These are phyloP conservation scores for Dactylellina drechsleri DNA, from an alignment of 2,329 filamentous ascomycete species.

Conservation along the genomic window DNA sequence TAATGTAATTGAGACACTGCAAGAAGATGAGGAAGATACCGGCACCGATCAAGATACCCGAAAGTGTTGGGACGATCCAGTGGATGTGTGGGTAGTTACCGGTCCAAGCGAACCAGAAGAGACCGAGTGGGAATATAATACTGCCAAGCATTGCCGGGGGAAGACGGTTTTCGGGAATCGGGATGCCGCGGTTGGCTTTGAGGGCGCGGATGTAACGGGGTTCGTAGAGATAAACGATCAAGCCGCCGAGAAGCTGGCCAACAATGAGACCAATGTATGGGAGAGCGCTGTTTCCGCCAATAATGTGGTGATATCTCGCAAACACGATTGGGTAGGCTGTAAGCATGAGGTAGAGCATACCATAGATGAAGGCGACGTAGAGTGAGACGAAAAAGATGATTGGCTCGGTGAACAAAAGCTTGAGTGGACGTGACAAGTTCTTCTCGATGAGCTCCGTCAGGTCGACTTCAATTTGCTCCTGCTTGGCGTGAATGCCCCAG, in stretches of 20 bases:
- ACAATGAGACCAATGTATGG: slow-evolving; percentile 86
- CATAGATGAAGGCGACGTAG: slow-evolving; percentile 81
- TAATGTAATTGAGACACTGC: slow-evolving; percentile 64
- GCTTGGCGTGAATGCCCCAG: slow-evolving; percentile 77
- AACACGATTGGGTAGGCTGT: slow-evolving; percentile 87
- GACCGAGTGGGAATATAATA: slow-evolving; percentile 64
- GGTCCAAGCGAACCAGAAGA: slow-evolving; percentile 69
- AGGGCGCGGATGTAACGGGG: slow-evolving; percentile 76
- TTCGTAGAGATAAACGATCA: slow-evolving; percentile 72
- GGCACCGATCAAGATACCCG: slow-evolving; percentile 63
- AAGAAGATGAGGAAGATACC: slow-evolving; percentile 65
- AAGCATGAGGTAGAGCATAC: slow-evolving; percentile 83
- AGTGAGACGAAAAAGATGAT: slow-evolving; percentile 75
- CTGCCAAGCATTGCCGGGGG: slow-evolving; percentile 68
- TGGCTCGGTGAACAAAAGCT: slow-evolving; percentile 74
- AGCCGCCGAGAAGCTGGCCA: slow-evolving; percentile 76
- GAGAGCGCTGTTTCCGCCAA: slow-evolving; percentile 66
- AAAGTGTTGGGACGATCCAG: slow-evolving; percentile 63
- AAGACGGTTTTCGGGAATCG: slow-evolving; percentile 74
- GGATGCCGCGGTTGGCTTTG: slow-evolving; percentile 73
- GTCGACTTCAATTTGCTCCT: slow-evolving; percentile 76
- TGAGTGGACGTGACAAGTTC: slow-evolving; percentile 73
- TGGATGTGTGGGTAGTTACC: slow-evolving; percentile 62
- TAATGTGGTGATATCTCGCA: slow-evolving; percentile 75
- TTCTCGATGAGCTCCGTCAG: slow-evolving; percentile 69